phyloP scores from a whole-genome alignment of 73 alveolate species.

The Effrenium voratum region DNA sequence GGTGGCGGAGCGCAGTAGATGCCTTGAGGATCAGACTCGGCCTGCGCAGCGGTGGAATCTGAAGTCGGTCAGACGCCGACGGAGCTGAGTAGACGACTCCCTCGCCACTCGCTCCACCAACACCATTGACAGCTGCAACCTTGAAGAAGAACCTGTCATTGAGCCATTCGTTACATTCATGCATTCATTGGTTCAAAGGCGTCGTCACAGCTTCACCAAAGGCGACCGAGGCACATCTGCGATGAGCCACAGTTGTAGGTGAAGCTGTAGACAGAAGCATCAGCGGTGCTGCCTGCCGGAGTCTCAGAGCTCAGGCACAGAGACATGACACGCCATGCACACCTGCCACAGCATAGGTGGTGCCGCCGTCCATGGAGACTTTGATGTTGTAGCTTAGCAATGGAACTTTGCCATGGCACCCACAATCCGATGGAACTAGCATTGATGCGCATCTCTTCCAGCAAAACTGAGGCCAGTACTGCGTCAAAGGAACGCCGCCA shows the following conservation, averaged over 20 bases:
- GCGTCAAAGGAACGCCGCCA: conserved; percentile 72
- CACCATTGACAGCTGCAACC: conserved; percentile 91
- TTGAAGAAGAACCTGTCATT: conserved; percentile 81
- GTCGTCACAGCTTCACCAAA: too few relatives aligned
- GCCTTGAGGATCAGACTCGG: conserved; percentile 76
- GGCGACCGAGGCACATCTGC: conserved; percentile 64
- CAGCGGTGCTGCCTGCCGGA: conserved; percentile 64
- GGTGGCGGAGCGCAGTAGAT: conserved; percentile 67
- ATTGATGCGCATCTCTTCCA: not conserved
- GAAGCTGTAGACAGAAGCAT: conserved; percentile 76
- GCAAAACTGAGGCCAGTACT: conserved; percentile 15
- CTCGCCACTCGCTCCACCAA: conserved; percentile 36
- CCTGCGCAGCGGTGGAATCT: not conserved
- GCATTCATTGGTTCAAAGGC: too few relatives aligned
- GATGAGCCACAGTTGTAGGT: conserved; percentile 76
- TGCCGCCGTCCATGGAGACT: conserved; percentile 84
- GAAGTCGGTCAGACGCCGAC: not conserved
- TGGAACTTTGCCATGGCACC: not conserved
- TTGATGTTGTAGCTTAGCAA: conserved; percentile 57
- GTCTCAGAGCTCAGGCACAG: not conserved
- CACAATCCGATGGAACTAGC: not conserved
- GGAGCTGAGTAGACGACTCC: not conserved
- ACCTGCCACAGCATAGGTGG: conserved; percentile 74
- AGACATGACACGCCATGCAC: not conserved
- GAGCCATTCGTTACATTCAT: too few relatives aligned